Conservation (phyloP, 2,329 filamentous ascomycete species). For the Pestalotiopsis sp. region DNA sequence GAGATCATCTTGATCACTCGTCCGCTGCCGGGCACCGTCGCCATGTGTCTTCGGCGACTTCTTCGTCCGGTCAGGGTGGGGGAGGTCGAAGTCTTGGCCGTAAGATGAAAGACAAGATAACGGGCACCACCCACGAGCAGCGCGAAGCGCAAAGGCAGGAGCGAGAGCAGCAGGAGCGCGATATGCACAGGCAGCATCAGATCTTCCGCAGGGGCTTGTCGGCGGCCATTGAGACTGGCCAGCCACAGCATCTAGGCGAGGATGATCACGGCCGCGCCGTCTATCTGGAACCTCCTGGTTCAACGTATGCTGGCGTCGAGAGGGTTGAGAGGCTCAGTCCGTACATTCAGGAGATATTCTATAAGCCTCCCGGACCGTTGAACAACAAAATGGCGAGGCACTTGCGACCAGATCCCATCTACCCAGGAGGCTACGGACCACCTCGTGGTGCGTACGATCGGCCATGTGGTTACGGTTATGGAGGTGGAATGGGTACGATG, state of each 20-base stretch:
- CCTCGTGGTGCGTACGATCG: slow-evolving; percentile 48
- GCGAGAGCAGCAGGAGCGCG: slow-evolving; percentile 50
- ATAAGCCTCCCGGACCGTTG: slow-evolving; percentile 31
- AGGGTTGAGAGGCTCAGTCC: slow-evolving; percentile 20
- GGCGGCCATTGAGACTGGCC: slow-evolving; percentile 51
- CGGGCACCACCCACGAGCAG: slow-evolving; percentile 56
- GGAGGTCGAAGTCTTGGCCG: slow-evolving; percentile 43
- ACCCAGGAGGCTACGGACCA: slow-evolving; percentile 47
- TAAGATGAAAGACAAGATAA: slow-evolving; percentile 61
- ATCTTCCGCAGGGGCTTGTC: slow-evolving; percentile 51
- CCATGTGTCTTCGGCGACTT: slow-evolving; percentile 6
- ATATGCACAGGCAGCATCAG: slow-evolving; percentile 54
- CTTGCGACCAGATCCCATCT: slow-evolving; percentile 37
- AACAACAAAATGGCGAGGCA: slow-evolving; percentile 48
- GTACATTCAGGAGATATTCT: slow-evolving; percentile 28
- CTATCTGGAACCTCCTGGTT: slow-evolving; percentile 58
- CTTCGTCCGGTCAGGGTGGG: slow-evolving; percentile 3
- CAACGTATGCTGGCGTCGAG: slow-evolving; percentile 19
- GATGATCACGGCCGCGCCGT: slow-evolving; percentile 55
- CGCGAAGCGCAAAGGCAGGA: slow-evolving; percentile 45
- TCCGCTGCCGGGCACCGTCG: slow-evolving; percentile 12
- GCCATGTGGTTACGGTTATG: slow-evolving; percentile 43
- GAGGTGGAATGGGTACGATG: slow-evolving; percentile 43
- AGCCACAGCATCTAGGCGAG: slow-evolving; percentile 57
- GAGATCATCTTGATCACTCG: slow-evolving; percentile 17